Evolutionary conservation across 805 yeast species (phyloP), one percentile per base, ranked within the genome.

Genomic region (Barnettozyma sp.): DNA sequence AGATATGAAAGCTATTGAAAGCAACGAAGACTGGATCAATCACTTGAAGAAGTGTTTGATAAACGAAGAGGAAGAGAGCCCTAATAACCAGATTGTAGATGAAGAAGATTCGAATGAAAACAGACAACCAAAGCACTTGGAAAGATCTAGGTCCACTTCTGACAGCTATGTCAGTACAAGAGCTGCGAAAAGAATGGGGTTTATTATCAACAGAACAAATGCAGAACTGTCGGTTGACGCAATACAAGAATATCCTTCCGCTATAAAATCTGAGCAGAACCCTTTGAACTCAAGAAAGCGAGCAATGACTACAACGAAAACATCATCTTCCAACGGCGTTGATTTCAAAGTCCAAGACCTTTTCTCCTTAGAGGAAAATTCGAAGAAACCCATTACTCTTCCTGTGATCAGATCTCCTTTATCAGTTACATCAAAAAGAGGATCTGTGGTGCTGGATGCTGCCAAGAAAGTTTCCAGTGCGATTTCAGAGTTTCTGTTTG

Each of bases 121-220:
- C 13, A 18, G 12, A 9, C 16, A 27, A 24, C 40, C 25, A 5
- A 39, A 35, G 15, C 36, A 38, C 10, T 27, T 51, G 16, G 57
- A 53, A 26, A 43, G 58, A 39, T 53, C 58, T 21, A 38, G 68
- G 33, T 58, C 63, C 30, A 58, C 59, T 14, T 56, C 73, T 2
- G 71, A 68, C 39, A 60, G 63, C 27, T 54, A 62, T 22, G 62
- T 62, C n/a, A 63, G 78, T 7, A 69, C 82, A n/a, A 68, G 76
- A 37, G 83, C 85, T 5, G 74, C 84, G 0, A 75, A 81, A 50
- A 63, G 90, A 43, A 81, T 79, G 87, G 90, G 88, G 0, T 70
- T 82, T 36, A 75, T 82, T 25, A 71, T 74, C 35, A 73, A 71
- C 36, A 48, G 55, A 41, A 47, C 53, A 22, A 41, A 33, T 22